Percentiles rank a stretch among this genome's conserved stretches.
Evolutionary conservation across 2,329 filamentous ascomycete species (phyloP).

Genomic region (Magnaporthiopsis rhizophila): DNA sequence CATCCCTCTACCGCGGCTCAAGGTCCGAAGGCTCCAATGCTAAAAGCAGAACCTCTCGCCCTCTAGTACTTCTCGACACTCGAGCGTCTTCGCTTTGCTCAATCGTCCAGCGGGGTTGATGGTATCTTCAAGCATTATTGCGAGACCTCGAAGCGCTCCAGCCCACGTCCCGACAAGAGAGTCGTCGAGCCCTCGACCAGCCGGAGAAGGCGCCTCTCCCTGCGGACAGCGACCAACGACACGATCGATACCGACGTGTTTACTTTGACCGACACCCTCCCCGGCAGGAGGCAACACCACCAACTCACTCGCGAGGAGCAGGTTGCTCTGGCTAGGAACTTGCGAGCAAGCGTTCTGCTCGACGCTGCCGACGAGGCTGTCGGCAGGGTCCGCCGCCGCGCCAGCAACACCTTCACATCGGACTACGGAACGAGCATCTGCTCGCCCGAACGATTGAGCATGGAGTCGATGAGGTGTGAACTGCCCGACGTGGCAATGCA

Average conservation of each 20-base stretch:
- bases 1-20: too few species aligned
- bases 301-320: conserved; percentile 69
- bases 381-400: conserved; percentile 36
- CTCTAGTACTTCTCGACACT: conserved; percentile 64
- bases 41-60: background rate
- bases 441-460: conserved; percentile 22
- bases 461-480: conserved; percentile 19
- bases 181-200: conserved; percentile 23
- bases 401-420: conserved; percentile 26
- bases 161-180: conserved; percentile 20
- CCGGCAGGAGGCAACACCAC: conserved; percentile 63
- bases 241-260: conserved; percentile 46
- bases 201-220: conserved; percentile 22
- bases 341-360: conserved; percentile 28
- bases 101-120: conserved; percentile 27
- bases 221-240: conserved; percentile 11
- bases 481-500: conserved; percentile 10
- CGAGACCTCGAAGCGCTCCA: conserved; percentile 25
- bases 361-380: conserved; percentile 46
- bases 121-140: conserved; percentile 28
- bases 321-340: conserved; percentile 45
- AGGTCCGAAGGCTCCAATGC: background rate
- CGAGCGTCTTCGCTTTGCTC: conserved; percentile 60
- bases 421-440: conserved; percentile 18
- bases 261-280: conserved; percentile 61